A percentile compares a stretch with the other conserved stretches of the same genome.
Conservation (phyloP, 805 yeast species). For the Wickerhamiella sorbophila region DNA sequence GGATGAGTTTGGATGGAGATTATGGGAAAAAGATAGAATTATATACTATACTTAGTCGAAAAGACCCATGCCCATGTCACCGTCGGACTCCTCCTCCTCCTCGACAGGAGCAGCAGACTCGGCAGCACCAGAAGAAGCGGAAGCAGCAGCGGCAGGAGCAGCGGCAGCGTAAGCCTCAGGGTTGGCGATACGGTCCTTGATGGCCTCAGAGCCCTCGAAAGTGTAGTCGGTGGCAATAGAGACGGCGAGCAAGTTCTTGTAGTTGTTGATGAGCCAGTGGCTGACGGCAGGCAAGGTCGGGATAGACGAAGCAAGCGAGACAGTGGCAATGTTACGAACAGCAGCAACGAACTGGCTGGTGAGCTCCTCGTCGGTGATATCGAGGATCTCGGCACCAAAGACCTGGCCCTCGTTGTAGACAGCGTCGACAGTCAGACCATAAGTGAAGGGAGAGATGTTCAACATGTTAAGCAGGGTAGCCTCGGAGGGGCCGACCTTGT, state of each 20-base stretch:
- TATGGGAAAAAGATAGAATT: background rate
- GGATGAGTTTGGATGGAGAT: background rate
- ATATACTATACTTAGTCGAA: constrained; percentile 57
- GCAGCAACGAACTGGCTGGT: constrained; percentile 85
- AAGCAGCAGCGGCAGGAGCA: constrained; percentile 90
- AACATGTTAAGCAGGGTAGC: constrained; percentile 97
- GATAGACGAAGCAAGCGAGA: constrained; percentile 96
- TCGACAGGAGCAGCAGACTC: constrained; percentile 62
- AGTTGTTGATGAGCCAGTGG: constrained; percentile 97
- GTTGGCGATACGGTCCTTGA: constrained; percentile 99
- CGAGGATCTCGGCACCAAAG: constrained; percentile 93
- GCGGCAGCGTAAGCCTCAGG: constrained; percentile 99
- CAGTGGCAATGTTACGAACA: constrained; percentile 81
- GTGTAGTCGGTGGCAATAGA: constrained; percentile 98
- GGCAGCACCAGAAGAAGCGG: constrained; percentile 43
- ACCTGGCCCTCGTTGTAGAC: constrained; percentile 98
- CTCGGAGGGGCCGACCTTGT: constrained; percentile 97
- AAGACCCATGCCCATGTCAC: constrained; percentile 93
- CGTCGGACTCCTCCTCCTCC: constrained; percentile 46
- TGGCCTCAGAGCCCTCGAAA: constrained; percentile 96
- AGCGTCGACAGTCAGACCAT: constrained; percentile 92
- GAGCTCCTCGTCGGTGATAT: constrained; percentile 95
- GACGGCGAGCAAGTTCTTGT: constrained; percentile 96
- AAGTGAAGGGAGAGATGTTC: constrained; percentile 99
- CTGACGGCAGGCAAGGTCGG: constrained; percentile 99